phyloP scores from a whole-genome alignment of 805 yeast genomes.

The Kluyveromyces dobzhanskii region DNA sequence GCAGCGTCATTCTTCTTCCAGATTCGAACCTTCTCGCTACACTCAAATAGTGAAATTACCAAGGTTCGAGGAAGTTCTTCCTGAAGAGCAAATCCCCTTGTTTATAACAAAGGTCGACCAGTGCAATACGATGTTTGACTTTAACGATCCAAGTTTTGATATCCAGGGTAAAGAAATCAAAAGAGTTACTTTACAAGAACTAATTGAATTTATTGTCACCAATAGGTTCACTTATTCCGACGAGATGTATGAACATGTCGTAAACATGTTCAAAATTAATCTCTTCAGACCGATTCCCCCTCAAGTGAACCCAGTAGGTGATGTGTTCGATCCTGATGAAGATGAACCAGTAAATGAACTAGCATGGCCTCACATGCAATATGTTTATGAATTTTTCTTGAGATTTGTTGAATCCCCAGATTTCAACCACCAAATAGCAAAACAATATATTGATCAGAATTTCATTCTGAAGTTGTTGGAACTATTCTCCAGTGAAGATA shows the following conservation, averaged over 20 bases:
- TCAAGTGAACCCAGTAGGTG: constrained; percentile 95
- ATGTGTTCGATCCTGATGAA: constrained; percentile 94
- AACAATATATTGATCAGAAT: constrained; percentile 86
- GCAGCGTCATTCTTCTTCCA: constrained; percentile 83
- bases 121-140: constrained; percentile 90
- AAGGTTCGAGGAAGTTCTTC: constrained; percentile 77
- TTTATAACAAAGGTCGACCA: constrained; percentile 87
- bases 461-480: constrained; percentile 77
- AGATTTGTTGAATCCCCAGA: constrained; percentile 92
- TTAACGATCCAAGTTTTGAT: constrained; percentile 86
- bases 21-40: constrained; percentile 72
- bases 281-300: constrained; percentile 96
- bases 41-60: constrained; percentile 72
- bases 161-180: constrained; percentile 89
- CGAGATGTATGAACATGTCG: constrained; percentile 82
- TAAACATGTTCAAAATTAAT: constrained; percentile 81
- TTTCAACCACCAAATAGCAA: constrained; percentile 87
- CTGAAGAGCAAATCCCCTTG: constrained; percentile 62
- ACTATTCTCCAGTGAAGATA: constrained; percentile 92
- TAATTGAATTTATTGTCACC: constrained; percentile 77
- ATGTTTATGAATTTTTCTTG: constrained; percentile 88
- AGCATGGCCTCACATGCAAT: constrained; percentile 99
- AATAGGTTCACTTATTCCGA: constrained; percentile 82
- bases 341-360: constrained; percentile 95
- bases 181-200: constrained; percentile 76